Evolutionary conservation across 2,329 filamentous ascomycete genomes (phyloP), one percentile per base, ranked within the genome.

Genomic region (Claviceps paspali): DNA sequence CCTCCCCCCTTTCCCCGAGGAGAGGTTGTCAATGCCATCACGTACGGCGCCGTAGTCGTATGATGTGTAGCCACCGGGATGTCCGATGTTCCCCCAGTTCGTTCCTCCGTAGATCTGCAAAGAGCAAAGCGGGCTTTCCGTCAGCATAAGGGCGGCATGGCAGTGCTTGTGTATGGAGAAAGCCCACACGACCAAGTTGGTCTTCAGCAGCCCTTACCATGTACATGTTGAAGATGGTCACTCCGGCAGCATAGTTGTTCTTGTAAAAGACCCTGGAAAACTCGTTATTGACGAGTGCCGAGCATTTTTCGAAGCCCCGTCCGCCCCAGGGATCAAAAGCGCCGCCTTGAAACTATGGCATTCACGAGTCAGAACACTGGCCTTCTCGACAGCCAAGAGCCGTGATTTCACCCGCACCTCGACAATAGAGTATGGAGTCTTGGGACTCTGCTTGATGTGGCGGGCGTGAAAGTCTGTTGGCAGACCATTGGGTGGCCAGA

Each of bases 221-320:
- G 53, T 86, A 87, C 1, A 84, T 50, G 46, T 77, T 86, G 40
- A 85, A 62, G 6, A 88, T 71, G 0, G 70, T 74, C 3, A 77
- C 68, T 0, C 75, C 77, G 12, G 77, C 71, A 27, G 73, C 73
- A 36, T 77, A 71, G 36, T 76, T 65, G 46, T 85, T 83, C 64
- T 87, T 88, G 55, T 85, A 82, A 50, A 86, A 84, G 0, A 91
- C 76, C 12, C 82, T 64, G 42, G 81, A 74, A 43, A 84, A 85
- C 46, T 86, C 79, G n/a, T 76, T 63, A 43, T 81, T 80, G 4
- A 82, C 60, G 3, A 87, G 63, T 3, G 63, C 59, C 4, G 70
- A 62, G 47, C 84, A 91, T 39, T 76, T 62, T 3, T 72, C 74
- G 35, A 82, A 82, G 0, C 81, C 79, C 11, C 64, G 59, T 12